These are phyloP conservation scores for Sporothrix curviconia DNA, from an alignment of 2,329 filamentous ascomycete genomes.

Conservation along the genomic window DNA sequence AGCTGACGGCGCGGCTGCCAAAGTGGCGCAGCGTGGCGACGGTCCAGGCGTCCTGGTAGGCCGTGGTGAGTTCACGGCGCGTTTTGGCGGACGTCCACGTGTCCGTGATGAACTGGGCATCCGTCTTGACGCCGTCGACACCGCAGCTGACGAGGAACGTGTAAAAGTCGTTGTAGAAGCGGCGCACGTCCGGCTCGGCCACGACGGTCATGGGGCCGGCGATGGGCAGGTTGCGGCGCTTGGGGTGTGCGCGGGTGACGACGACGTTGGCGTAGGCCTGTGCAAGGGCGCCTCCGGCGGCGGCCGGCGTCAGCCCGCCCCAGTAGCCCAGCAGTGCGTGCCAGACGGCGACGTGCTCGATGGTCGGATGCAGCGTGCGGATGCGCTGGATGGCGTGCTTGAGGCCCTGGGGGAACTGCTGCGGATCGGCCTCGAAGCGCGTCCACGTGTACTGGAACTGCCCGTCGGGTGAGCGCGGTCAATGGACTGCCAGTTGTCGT, in stretches of 20 bases:
- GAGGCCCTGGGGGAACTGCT: constrained; percentile 73
- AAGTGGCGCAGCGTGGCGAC: constrained; percentile 73
- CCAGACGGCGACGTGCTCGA: constrained; percentile 88
- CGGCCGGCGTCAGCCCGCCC: constrained; percentile 61
- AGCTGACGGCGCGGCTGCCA: constrained; percentile 71
- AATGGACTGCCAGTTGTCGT: constrained; percentile 92
- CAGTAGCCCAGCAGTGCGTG: constrained; percentile 85
- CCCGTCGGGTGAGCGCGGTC: constrained; percentile 40
- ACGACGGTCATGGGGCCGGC: constrained; percentile 67
- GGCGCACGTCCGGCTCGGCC: constrained; percentile 63
- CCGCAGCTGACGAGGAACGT: constrained; percentile 66
- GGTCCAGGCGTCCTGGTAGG: constrained; percentile 83
- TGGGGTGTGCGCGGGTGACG: constrained; percentile 43
- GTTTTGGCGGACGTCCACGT: constrained; percentile 60
- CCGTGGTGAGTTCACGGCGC: constrained; percentile 62
- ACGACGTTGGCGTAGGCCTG: constrained; percentile 69
- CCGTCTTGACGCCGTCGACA: constrained; percentile 84
- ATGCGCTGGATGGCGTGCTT: constrained; percentile 64
- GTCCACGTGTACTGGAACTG: constrained; percentile 62
- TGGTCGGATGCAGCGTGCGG: constrained; percentile 59
- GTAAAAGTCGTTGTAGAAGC: constrained; percentile 90
- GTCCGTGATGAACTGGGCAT: constrained; percentile 86
- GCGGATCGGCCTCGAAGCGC: constrained; percentile 77
- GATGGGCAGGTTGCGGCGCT: constrained; percentile 41
- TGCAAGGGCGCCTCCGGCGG: constrained; percentile 66